These are phyloP conservation scores for Schizosaccharomyces versatilis DNA, from an alignment of 1,139 yeast genomes.

Conservation along the genomic window DNA sequence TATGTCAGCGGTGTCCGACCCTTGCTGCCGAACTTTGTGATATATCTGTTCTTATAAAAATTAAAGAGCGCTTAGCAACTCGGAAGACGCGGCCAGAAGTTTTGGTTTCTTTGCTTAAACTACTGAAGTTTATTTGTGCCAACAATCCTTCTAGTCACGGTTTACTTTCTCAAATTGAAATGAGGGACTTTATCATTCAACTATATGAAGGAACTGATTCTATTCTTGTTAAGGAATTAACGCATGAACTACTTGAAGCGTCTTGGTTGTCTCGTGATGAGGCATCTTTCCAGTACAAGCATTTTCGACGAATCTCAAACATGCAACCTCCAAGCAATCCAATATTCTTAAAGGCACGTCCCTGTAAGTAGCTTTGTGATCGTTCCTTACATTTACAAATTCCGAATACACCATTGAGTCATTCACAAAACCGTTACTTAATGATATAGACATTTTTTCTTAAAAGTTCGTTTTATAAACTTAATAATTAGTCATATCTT, in stretches of 20 bases:
- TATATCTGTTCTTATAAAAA: slow-evolving; percentile 10
- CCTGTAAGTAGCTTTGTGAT: too few species aligned
- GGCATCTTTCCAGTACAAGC: too few species aligned
- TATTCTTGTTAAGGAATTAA: slow-evolving; percentile 12
- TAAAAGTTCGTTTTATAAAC: too few species aligned
- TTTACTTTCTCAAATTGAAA: slow-evolving; percentile 5
- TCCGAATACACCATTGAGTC: too few species aligned
- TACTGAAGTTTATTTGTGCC: slow-evolving; percentile 12
- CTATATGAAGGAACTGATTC: slow-evolving; percentile 10
- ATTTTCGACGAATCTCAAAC: too few species aligned
- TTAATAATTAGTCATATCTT: too few species aligned
- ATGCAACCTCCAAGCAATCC: too few species aligned
- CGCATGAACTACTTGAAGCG: slow-evolving; percentile 8
- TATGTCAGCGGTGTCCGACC: slow-evolving; percentile 13
- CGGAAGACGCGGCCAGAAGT: slow-evolving; percentile 12
- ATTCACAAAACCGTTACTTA: too few species aligned
- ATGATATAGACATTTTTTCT: too few species aligned
- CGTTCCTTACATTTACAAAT: too few species aligned
- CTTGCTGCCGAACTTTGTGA: slow-evolving; percentile 12
- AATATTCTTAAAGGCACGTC: too few species aligned
- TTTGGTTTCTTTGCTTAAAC: slow-evolving; percentile 14
- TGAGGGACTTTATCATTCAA: slow-evolving; percentile 6
- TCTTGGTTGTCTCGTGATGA: too few species aligned
- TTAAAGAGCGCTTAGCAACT: slow-evolving; percentile 12
- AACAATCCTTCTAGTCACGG: slow-evolving; percentile 3